Evolutionary conservation across 768 basidiomycete genomes (phyloP).

Genomic region (Vararia minispora): DNA sequence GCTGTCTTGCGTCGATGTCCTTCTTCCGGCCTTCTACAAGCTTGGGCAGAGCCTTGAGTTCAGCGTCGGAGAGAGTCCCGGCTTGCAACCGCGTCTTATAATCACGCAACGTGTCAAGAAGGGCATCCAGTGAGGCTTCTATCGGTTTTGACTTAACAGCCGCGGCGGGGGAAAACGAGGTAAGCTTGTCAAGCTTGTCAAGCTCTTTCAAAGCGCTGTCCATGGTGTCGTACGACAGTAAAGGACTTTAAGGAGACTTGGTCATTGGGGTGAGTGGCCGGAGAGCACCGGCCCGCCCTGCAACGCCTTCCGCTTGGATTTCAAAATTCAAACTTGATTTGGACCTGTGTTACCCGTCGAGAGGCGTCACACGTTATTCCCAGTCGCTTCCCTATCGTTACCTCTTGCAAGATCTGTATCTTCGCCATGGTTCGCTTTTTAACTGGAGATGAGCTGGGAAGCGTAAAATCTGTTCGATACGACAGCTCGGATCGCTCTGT

Average conservation of each 20-base stretch:
- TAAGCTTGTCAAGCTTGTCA: conserved; percentile 60
- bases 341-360: no score
- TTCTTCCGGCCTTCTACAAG: conserved; percentile 65
- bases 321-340: no score
- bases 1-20: conserved; percentile 80
- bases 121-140: conserved; percentile 48
- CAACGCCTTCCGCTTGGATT: no score
- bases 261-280: no score
- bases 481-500: conserved; percentile 23
- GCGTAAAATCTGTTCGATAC: conserved; percentile 52
- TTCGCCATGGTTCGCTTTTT: conserved; percentile 54
- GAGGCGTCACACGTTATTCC: no score
- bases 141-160: conserved; percentile 47
- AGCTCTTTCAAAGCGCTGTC: conserved; percentile 71
- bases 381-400: neutral
- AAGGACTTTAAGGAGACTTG: no score
- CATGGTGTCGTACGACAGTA: conserved; percentile 32
- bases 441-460: conserved; percentile 70
- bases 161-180: conserved; percentile 25
- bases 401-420: neutral
- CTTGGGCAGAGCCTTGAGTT: conserved; percentile 39
- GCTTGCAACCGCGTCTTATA: conserved; percentile 42
- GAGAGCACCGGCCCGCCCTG: no score
- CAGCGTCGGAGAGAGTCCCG: conserved; percentile 36
- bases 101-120: conserved; percentile 46